phyloP scores from a whole-genome alignment of 2,329 filamentous ascomycete species.

The Aspergillus tubingensis region DNA sequence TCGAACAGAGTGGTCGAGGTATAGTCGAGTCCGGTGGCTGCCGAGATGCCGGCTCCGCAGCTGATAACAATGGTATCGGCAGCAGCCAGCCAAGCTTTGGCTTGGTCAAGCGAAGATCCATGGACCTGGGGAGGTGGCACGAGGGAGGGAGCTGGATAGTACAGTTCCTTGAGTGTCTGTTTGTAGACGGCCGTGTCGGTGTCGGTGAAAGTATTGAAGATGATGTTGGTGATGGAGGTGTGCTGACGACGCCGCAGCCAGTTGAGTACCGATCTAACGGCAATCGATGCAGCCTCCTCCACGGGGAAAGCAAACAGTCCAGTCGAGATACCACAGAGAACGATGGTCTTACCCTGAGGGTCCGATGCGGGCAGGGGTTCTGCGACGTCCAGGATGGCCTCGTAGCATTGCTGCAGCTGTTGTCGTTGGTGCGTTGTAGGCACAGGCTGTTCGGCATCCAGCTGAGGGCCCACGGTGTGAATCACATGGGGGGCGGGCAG shows the following conservation, averaged over 20 bases:
- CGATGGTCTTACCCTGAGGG: conserved; percentile 21
- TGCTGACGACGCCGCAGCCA: conserved; percentile 18
- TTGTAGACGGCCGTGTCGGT: conserved; percentile 20
- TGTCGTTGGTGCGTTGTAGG: conserved; percentile 4
- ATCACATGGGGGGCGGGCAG: conserved; percentile 19
- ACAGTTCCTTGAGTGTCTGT: not conserved
- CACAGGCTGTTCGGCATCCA: conserved; percentile 5
- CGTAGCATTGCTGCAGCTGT: conserved; percentile 22
- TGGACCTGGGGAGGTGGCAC: not conserved
- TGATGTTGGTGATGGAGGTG: conserved; percentile 23
- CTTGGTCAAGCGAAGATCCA: conserved; percentile 7
- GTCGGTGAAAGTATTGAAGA: conserved; percentile 25
- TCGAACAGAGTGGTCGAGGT: conserved; percentile 26
- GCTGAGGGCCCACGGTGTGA: conserved; percentile 27
- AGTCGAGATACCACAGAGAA: conserved; percentile 28
- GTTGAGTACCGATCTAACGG: conserved; percentile 14
- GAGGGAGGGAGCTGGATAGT: not conserved
- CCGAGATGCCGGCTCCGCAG: conserved; percentile 25
- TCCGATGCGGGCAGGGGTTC: conserved; percentile 15
- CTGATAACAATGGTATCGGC: conserved; percentile 24
- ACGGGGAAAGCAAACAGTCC: conserved; percentile 28
- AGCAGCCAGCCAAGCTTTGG: conserved; percentile 19
- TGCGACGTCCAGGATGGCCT: conserved; percentile 16
- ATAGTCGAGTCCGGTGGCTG: conserved; percentile 27
- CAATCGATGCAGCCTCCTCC: conserved; percentile 19